Evolutionary conservation across 208 protist species (phyloP), one percentile per base, ranked within the genome.

Genomic region (Crithidia thermophila): DNA sequence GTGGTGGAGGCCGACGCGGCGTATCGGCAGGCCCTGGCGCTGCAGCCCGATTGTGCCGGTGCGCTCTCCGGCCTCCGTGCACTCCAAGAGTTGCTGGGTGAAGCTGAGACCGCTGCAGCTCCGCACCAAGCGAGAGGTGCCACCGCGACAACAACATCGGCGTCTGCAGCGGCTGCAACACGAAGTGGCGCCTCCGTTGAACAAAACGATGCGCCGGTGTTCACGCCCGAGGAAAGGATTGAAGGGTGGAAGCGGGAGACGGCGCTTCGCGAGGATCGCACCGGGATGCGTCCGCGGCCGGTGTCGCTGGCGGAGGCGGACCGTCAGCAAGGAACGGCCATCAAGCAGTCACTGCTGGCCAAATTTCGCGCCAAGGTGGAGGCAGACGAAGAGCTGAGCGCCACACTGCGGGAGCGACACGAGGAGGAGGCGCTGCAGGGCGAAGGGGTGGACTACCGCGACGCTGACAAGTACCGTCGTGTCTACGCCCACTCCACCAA

Each of bases 1-100:
- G 96, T 97, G 55, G 87, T 83, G 16, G 84, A 84, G 70, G 94
- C 94, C 9, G 71, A 90, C n/a, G 70, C 39, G 14, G 80, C 84
- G 0, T 98, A 97, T 50, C 63, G 83, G 16, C 56, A 76, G 28
- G 87, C 85, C 4, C 53, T 94, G 37, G 58, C 69, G 43, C 59
- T 90, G 4, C 66, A 94, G 55, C 74, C 85, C 25, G 62, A 42
- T 21, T 90, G 91, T 37, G 53, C 49, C 27, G 60, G 75, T 16
- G 84, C 86, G 0, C 30, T 30, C 47, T 51, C 61, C 1, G 87
- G 84, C 1, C 73, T 90, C 13, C 59, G 75, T 13, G 71, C 80
- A 27, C 25, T 81, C 18, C 49, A 77, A 57, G 83, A 74, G 34
- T 69, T 86, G 53, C 45, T 71, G n/a, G 56, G 73, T 16, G 21